A percentile compares a stretch with the other conserved stretches of the same genome.
These are phyloP conservation scores for Aspergillus ochraceoroseus DNA, from an alignment of 2,329 filamentous ascomycete species.

Conservation along the genomic window DNA sequence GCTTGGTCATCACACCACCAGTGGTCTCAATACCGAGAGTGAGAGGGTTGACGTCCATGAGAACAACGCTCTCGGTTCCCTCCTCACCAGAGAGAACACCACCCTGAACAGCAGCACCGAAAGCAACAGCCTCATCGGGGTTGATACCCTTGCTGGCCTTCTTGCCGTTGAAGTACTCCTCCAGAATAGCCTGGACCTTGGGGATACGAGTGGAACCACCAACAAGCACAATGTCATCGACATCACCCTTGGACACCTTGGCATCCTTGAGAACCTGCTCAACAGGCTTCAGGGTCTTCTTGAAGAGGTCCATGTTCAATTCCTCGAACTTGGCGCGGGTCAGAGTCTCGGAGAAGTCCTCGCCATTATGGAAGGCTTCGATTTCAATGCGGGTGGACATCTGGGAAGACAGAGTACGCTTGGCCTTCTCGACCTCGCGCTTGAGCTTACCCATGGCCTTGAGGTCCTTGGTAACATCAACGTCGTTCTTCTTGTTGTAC, in stretches of 20 bases:
- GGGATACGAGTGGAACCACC: constrained; percentile 99
- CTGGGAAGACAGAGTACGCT: constrained; percentile 93
- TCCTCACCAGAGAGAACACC: constrained; percentile 89
- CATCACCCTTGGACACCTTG: constrained; percentile 91
- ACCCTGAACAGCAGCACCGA: constrained; percentile 93
- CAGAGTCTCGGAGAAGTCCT: constrained; percentile 97
- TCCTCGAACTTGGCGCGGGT: constrained; percentile 99
- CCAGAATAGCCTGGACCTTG: constrained; percentile 89
- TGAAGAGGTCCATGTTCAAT: constrained; percentile 98
- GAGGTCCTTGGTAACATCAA: constrained; percentile 86
- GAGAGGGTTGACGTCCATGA: constrained; percentile 96
- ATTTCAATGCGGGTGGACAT: constrained; percentile 94
- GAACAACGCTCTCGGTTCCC: constrained; percentile 72
- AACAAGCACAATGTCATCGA: constrained; percentile 95
- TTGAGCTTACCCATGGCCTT: constrained; percentile 99
- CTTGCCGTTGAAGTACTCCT: constrained; percentile 94
- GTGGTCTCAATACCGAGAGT: constrained; percentile 97
- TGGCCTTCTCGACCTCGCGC: constrained; percentile 99
- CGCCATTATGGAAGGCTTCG: constrained; percentile 91
- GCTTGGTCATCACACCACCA: constrained; percentile 94
- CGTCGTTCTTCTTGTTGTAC: constrained; percentile 97
- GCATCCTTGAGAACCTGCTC: constrained; percentile 98
- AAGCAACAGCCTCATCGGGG: constrained; percentile 97
- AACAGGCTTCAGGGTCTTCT: constrained; percentile 97
- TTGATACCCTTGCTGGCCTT: constrained; percentile 99